Evolutionary conservation across 306 rosid species (phyloP), one percentile per base, ranked within the genome.

Genomic region (Herpetospermum pedunculosum): DNA sequence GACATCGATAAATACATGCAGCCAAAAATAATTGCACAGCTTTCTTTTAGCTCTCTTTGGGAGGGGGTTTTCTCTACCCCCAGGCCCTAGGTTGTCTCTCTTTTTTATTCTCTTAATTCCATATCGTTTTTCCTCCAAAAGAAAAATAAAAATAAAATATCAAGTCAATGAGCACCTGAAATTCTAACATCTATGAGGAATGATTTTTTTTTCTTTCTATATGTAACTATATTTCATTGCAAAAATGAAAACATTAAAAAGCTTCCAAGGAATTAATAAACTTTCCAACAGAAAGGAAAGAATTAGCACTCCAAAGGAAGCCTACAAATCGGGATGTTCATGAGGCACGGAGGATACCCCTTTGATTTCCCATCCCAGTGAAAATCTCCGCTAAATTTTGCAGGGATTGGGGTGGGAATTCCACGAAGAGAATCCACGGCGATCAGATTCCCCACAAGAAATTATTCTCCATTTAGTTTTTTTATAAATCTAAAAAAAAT

Each of bases 161-260:
- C n/a, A 68, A 68, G 14, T 43, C 35, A 30, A 47, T 49, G 59
- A 53, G 21, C 62, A 29, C 34, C 6, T 34, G 41, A 75, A 40
- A n/a, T 46, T 47, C 43, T 62, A 77, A 44, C 78, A 52, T 48
- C 57, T 60, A 52, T 8, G 52, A 38, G 50, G 34, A 62, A 34
- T 35, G 3, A 4, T 18, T 10, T 4, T 18, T 9, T 11, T 34
- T 62, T 62, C 14, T 18, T 62, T 62, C 35, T 15, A 35, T 62
- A 60, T 7, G 43, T 2, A 35, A 62, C 70, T 34, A 62, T 62
- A 35, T 34, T 62, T 35, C 70, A 34, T 62, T 62, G 46, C 25
- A 62, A 35, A 8, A 14, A 35, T 62, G 46, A 62, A 62, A 62
- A 34, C 41, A 62, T 62, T 7, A 15, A 32, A 62, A 62, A 18